Evolutionary conservation across 75 land plant species (phyloP).

Genomic region (Pseudotsuga menziesii): DNA sequence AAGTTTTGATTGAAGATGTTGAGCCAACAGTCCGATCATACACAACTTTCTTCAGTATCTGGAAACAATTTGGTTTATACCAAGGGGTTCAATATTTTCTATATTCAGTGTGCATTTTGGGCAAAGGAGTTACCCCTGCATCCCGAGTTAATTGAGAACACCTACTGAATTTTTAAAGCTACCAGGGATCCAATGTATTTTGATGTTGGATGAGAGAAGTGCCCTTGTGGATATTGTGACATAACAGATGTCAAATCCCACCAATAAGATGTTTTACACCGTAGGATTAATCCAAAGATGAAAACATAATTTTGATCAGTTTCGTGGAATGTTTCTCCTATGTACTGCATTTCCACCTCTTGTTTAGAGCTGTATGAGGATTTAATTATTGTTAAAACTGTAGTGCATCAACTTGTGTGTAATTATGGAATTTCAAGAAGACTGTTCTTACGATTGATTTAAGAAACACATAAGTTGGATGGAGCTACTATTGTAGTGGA

Average conservation of each 20-base stretch:
- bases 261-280: constrained; percentile 81
- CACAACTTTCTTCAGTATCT: constrained; percentile 91
- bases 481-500: too few relatives aligned
- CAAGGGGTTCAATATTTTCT: constrained; percentile 95
- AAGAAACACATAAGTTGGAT: too few relatives aligned
- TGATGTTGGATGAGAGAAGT: constrained; percentile 92
- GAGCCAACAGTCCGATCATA: constrained; percentile 94
- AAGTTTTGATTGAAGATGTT: constrained; percentile 95
- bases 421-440: too few relatives aligned
- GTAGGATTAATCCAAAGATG: too few relatives aligned
- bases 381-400: too few relatives aligned
- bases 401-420: too few relatives aligned
- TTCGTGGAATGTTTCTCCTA: too few relatives aligned
- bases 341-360: too few relatives aligned
- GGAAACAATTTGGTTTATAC: constrained; percentile 97
- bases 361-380: too few relatives aligned
- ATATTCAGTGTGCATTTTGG: constrained; percentile 90
- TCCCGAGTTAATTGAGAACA: constrained; percentile 98
- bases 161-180: constrained; percentile 97
- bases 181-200: constrained; percentile 90
- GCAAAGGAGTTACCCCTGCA: constrained; percentile 93
- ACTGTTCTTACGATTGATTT: too few relatives aligned
- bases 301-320: too few relatives aligned
- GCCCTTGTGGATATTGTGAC: constrained; percentile 98
- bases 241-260: constrained; percentile 95